Base-by-base conservation (phyloP, 1,284 basidiomycete species). In the Heterobasidion parviporum region DNA sequence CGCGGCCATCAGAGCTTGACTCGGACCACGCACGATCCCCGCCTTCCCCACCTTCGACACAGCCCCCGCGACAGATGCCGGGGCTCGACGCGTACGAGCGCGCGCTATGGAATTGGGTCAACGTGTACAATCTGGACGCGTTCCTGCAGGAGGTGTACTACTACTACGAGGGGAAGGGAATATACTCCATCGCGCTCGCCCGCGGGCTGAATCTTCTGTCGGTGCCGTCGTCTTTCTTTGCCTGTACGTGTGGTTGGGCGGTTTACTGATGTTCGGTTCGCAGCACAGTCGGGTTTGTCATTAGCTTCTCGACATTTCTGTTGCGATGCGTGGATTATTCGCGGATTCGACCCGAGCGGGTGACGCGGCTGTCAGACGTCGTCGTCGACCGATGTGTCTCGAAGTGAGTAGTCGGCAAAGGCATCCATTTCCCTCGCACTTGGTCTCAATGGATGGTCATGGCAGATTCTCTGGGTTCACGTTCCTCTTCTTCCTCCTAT, bases 101-200 rank as follows among this genome's bases (percentile, higher is more conserved):
- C 61, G 96, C 96, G 0, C 69, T 98, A 47, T 99, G 97, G 97
- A 89, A 92, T 60, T 99, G 97, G 97, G 93, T 97, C 59, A 99
- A 99, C 67, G 92, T 98, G 8, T 92, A 93, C 66, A 96, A 99
- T 68, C 79, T 99, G 44, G 96, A 99, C 66, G 85, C 84, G 7
- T 99, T 97, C 70, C 72, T 99, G 35, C 92, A 96, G 73, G 93
- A 98, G 64, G 92, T 92, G 45, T 99, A 99, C 70, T 79, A 81
- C 53, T 99, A 98, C 70, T 99, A 99, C 68, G 87, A 92, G 63
- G 94, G 94, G 36, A 97, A 98, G 66, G 96, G 96, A 1, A 87
- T 97, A 52, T 95, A 89, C 70, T 95, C 92, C 63, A 99, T 99
- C 63, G 90, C 89, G 4, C 77, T 99, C 15, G 81, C 91, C 5